Base-by-base conservation (phyloP, 2,329 filamentous ascomycete species). In the Rhytidhysteron rufulum region DNA sequence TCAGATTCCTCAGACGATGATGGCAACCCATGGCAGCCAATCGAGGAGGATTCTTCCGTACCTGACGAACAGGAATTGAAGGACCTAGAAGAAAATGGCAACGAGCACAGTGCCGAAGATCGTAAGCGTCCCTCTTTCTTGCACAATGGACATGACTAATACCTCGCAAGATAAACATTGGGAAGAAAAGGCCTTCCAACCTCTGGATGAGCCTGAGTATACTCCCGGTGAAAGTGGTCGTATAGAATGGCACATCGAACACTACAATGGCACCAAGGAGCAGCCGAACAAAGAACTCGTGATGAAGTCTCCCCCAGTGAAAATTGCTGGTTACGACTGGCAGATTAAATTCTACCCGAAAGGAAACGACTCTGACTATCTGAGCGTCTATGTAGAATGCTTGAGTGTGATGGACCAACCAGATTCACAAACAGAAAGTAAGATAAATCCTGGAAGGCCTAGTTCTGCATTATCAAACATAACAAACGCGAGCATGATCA, bases 281-380 rank as follows among this genome's bases (percentile, higher is more conserved):
- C 72, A 72, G 3, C 79, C 79, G 3, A 82, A 82, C 52, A 71
- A 71, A 31, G 72, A 75, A 27, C 68, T 73, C 30, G 66, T 82
- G 47, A 79, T 82, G 72, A 74, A 73, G 21, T 83, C 80, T 5
- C 75, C 72, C 0, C 55, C 71, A 5, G 74, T 78, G 9, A 71
- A 63, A 19, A 67, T 83, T 41, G 80, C 77, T 16, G 79, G 77
- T 16, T 74, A 77, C 45, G 79, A 81, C 55, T 83, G 79, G 79
- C 78, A 75, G 40, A 77, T 83, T 65, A 83, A 83, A 57, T 78
- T 82, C 54, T 82, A 79, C 49, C 80, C 80, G 2, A 72, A 72
- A 32, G 80, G 80, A 16, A 80, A 82, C 51, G 73, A 76, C 47
- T 73, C 75, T 2, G 71, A 74, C 29, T 76, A 76, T 22, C 56